These are phyloP conservation scores for Lactifluus hygrophoroides DNA, from an alignment of 768 basidiomycete species.

Conservation along the genomic window DNA sequence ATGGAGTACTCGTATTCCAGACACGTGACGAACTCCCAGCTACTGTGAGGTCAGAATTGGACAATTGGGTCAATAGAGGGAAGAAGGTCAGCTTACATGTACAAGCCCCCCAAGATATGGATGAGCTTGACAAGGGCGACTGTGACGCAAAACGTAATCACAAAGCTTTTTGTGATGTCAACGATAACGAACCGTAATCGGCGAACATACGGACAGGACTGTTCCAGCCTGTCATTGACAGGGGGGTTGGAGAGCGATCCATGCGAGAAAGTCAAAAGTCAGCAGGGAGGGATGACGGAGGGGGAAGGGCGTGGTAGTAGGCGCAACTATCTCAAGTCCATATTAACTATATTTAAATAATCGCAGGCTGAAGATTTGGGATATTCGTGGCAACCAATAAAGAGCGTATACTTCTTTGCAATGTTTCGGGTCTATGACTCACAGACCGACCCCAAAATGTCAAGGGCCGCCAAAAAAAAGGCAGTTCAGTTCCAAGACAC, in stretches of 20 bases:
- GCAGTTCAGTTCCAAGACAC: too few relatives aligned
- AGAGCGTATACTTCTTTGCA: background rate
- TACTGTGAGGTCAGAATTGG: background rate
- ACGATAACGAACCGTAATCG: background rate
- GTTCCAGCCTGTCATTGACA: conserved; percentile 3
- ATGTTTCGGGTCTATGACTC: background rate
- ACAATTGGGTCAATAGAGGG: too few relatives aligned
- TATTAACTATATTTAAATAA: background rate
- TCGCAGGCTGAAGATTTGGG: background rate
- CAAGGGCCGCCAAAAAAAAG: background rate
- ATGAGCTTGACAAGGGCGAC: background rate
- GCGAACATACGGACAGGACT: background rate
- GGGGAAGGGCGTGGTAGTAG: background rate
- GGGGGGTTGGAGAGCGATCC: background rate
- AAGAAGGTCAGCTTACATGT: background rate
- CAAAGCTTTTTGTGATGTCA: background rate
- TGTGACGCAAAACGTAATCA: background rate
- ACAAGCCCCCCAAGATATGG: conserved; percentile 8
- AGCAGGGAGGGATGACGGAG: too few relatives aligned
- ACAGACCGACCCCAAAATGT: background rate
- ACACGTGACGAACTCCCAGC: conserved; percentile 9
- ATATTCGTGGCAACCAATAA: background rate
- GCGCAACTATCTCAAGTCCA: too few relatives aligned
- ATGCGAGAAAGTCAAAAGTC: too few relatives aligned
- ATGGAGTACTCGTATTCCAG: conserved; percentile 4